A percentile compares a stretch with the other conserved stretches of the same genome.
Conservation (phyloP, 2,329 filamentous ascomycete genomes). For the Nemania sp. region DNA sequence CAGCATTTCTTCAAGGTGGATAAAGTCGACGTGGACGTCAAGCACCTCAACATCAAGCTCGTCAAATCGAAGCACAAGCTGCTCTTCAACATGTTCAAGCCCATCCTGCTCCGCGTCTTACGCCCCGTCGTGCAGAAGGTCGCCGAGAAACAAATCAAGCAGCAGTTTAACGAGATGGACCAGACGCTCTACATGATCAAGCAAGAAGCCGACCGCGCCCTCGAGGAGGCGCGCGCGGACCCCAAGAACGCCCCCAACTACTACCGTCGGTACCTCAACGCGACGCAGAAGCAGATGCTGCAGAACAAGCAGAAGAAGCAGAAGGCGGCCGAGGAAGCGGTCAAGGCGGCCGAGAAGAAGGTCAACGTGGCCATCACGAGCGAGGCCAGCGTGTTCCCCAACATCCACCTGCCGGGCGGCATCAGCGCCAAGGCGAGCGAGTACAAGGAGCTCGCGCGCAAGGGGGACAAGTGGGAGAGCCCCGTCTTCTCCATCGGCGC, state of each 20-base stretch:
- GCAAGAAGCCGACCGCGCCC: constrained; percentile 81
- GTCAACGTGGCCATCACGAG: constrained; percentile 87
- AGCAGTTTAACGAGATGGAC: constrained; percentile 83
- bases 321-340: constrained; percentile 72
- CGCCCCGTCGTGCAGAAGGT: constrained; percentile 88
- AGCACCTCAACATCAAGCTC: constrained; percentile 86
- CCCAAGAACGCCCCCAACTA: constrained; percentile 83
- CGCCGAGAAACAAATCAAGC: constrained; percentile 88
- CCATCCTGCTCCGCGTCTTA: constrained; percentile 84
- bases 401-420: constrained; percentile 86
- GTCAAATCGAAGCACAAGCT: constrained; percentile 96
- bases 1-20: constrained; percentile 96
- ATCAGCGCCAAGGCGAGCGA: constrained; percentile 95
- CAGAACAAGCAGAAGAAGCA: constrained; percentile 66
- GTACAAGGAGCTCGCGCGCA: constrained; percentile 86
- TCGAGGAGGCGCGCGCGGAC: constrained; percentile 73
- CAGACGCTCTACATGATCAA: constrained; percentile 80
- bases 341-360: constrained; percentile 75
- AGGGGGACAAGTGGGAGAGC: constrained; percentile 95
- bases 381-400: constrained; percentile 89
- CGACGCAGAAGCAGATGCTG: constrained; percentile 78
- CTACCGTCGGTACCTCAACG: constrained; percentile 84
- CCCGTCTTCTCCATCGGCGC: constrained; percentile 90
- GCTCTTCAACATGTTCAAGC: constrained; percentile 88
- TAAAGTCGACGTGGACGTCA: constrained; percentile 84